These are phyloP conservation scores for Coniella vitis DNA, from an alignment of 2,329 filamentous ascomycete genomes.

Conservation along the genomic window DNA sequence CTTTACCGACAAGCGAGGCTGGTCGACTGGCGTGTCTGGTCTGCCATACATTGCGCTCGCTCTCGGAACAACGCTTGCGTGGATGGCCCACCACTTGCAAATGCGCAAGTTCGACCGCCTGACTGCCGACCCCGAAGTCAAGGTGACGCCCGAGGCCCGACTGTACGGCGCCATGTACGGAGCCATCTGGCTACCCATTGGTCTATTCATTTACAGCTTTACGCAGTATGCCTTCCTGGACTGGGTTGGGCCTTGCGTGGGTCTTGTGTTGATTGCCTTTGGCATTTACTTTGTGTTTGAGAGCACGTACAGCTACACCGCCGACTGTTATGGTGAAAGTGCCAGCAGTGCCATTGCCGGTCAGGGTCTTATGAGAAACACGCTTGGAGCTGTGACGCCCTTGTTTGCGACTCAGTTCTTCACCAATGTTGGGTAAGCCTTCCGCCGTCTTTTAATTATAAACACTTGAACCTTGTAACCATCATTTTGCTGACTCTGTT, in stretches of 20 bases:
- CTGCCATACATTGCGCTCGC: constrained; percentile 45
- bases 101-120: constrained; percentile 40
- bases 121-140: constrained; percentile 29
- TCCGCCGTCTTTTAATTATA: neutral
- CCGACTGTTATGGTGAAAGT: constrained; percentile 43
- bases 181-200: constrained; percentile 38
- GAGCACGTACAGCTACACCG: constrained; percentile 39
- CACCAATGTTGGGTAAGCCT: constrained; percentile 38
- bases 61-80: constrained; percentile 41
- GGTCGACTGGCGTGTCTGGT: constrained; percentile 41
- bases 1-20: constrained; percentile 44
- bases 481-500: neutral
- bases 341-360: constrained; percentile 35
- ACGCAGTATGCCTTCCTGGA: constrained; percentile 41
- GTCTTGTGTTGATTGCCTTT: constrained; percentile 41
- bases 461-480: neutral
- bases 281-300: constrained; percentile 44
- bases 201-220: constrained; percentile 47
- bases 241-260: constrained; percentile 44
- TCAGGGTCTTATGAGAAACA: constrained; percentile 46
- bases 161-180: constrained; percentile 43
- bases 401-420: constrained; percentile 47
- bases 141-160: constrained; percentile 36
- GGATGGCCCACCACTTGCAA: constrained; percentile 40
- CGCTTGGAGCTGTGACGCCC: constrained; percentile 44